Evolutionary conservation across 139 green algal species (phyloP), one percentile per base, ranked within the genome.

Genomic region (Trebouxia sp.): DNA sequence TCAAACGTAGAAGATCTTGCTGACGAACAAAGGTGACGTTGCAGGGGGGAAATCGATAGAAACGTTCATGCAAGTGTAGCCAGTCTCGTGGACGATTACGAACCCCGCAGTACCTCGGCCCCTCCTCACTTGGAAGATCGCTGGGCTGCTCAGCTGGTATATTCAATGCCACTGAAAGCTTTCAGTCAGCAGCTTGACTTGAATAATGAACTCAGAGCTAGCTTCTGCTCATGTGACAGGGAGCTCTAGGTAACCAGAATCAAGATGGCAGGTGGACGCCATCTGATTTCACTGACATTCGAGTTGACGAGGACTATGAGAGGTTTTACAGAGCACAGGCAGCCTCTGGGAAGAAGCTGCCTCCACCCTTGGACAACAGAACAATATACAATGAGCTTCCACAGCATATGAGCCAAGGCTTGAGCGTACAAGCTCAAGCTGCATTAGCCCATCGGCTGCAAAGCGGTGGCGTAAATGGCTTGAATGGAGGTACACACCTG

Each of bases 271-370:
- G 66, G 1, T 83, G 79, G 82, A 82, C 55, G 55, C 85, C 80
- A 22, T 35, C 67, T 28, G 82, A 85, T 15, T 80, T 65, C 53
- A 78, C 65, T 37, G 93, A 97, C 77, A 94, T 97, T 28, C 90
- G 93, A 8, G 92, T 90, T 75, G 94, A 98, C 65, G 94, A 97
- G 75, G 92, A 97, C 65, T 98, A 98, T 77, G 88, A 90, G 8
- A 82, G 82, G 28, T 97, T 95, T 62, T 94, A 94, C 80, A 55
- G 78, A 26, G 65, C 81, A 11, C 77, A 87, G 55, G 48, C 90
- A 76, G 80, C 88, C 22, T 91, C 91, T 55, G 89, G 93, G 56
- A 86, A 86, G 42, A 95, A 95, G 85, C 88, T 97, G 28, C 94
- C 93, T 22, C 91, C 93, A 2, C 93, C 94, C 1, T 82, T 97